phyloP scores from a whole-genome alignment of 1,284 basidiomycete species.

The Fomes fomentarius region DNA sequence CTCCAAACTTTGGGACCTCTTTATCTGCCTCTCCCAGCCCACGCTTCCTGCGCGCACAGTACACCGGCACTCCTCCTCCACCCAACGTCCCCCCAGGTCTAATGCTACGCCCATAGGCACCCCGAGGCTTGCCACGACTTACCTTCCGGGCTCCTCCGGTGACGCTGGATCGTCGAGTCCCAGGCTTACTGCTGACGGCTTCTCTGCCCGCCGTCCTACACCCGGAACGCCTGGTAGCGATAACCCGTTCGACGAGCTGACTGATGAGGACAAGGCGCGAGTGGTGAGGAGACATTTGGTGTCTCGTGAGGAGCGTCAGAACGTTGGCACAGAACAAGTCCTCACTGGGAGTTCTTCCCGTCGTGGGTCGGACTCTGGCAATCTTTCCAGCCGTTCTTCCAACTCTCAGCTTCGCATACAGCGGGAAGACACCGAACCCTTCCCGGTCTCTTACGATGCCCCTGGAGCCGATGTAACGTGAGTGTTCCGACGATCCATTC shows the following conservation, averaged over 20 bases:
- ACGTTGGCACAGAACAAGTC: slow-evolving; percentile 10
- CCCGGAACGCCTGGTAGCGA: slow-evolving; percentile 35
- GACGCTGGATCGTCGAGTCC: slow-evolving; percentile 24
- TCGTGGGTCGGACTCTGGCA: slow-evolving; percentile 32
- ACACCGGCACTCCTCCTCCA: slow-evolving; percentile 61
- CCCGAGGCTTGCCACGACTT: slow-evolving; percentile 27
- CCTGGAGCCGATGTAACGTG: slow-evolving; percentile 90
- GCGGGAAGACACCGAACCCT: slow-evolving; percentile 63
- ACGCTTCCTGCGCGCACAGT: slow-evolving; percentile 60
- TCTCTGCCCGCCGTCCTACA: slow-evolving; percentile 36
- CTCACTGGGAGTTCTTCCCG: slow-evolving; percentile 30
- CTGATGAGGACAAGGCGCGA: slow-evolving; percentile 83
- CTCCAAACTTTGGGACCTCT: slow-evolving; percentile 12
- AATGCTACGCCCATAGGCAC: slow-evolving; percentile 36
- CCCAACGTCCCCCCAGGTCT: slow-evolving; percentile 63
- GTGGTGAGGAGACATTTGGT: slow-evolving; percentile 84
- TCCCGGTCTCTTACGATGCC: slow-evolving; percentile 84
- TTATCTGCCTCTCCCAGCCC: slow-evolving; percentile 35
- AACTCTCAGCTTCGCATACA: slow-evolving; percentile 33
- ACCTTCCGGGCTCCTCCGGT: slow-evolving; percentile 16
- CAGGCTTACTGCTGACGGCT: slow-evolving; percentile 34
- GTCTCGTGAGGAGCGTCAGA: slow-evolving; percentile 65
- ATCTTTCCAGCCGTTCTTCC: slow-evolving; percentile 37
- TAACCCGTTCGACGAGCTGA: slow-evolving; percentile 53
- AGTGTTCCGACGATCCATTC: slow-evolving; percentile 39